Base-by-base conservation (phyloP, 768 basidiomycete genomes). In the Candolleomyces efflorescens region DNA sequence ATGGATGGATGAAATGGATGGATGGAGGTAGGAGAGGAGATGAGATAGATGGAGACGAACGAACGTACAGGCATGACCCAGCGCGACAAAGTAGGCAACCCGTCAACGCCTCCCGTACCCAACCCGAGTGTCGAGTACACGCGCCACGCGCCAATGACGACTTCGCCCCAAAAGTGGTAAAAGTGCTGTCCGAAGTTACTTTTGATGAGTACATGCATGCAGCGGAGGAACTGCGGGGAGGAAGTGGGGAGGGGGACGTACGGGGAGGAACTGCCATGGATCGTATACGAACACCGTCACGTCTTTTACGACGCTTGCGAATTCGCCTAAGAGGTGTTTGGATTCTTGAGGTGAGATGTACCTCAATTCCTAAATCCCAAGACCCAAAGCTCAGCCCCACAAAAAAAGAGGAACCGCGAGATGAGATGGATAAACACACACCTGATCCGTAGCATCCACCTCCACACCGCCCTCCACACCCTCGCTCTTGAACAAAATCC, bases 121-220 rank as follows among this genome's bases (percentile, higher is more conserved):
- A 66, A 37, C 3, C 61, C 63, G 3, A 75, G 60, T 7, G 60
- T 63, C 0, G 74, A 72, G 54, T 77, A 76, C 0, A 76, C 66
- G 7, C 79, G 66, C 73, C 75, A 75, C 24, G 71, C 67, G 2
- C 77, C 78, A 1, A 79, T 67, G 12, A 80, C 72, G 38, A 78
- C 68, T 60, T 79, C 78, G 3, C 78, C 78, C 72, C 76, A 79
- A 75, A 75, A 78, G 51, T 78, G 77, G 56, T 79, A 77, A 59
- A 70, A 74, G 62, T 79, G 77, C 78, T 80, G n/a, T n/a, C n/a
- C n/a, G n/a, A n/a, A n/a, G n/a, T n/a, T n/a, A n/a, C n/a, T n/a
- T n/a, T n/a, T n/a, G n/a, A n/a, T n/a, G n/a, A n/a, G n/a, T n/a
- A n/a, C n/a, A n/a, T n/a, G n/a, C n/a, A n/a, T n/a, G n/a, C n/a